Evolutionary conservation across 768 basidiomycete species (phyloP), one percentile per base, ranked within the genome.

Genomic region (Pleurotus tuoliensis): DNA sequence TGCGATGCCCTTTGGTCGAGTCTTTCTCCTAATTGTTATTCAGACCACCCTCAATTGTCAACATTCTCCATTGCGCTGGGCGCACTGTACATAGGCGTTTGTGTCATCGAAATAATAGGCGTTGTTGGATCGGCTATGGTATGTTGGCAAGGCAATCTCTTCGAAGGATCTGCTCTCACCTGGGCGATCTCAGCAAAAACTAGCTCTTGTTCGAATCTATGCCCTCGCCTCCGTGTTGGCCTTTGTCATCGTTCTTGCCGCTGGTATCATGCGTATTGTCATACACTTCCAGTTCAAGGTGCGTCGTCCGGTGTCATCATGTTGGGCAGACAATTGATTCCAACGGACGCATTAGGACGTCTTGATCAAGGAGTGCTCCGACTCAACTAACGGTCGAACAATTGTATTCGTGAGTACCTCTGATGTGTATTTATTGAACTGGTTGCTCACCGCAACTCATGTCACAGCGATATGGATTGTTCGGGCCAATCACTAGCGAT

Each of bases 201-300:
- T 82, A 1, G 34, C 64, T 0, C 63, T 86, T 22, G 75, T 87
- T 34, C 79, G 83, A 52, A 61, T 81, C 3, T 90, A 83, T 64
- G 79, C 86, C 1, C 75, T 79, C 47, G 62, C 82, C 15, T 80
- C 82, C 1, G 68, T 73, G 0, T 58, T 80, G 2, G 77, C 76
- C 5, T 66, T 80, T 16, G 65, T 86, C 47, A 63, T 85, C 1
- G 70, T 86, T 20, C 61, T 79, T 5, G 87, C 70, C 0, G 69
- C 80, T 3, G 82, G 79, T 5, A 59, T 91, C 40, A 63, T 86
- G 59, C 76, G 82, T 25, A 71, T 82, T 7, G 67, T 92, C 6
- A 72, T 82, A 1, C 90, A 92, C 63, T 91, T 90, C 61, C 74
- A 73, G 0, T 76, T 77, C 72, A 91, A 90, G 81, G 88, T 82